Base-by-base conservation (phyloP, 495 filamentous ascomycete genomes). In the Aspergillus baeticus region DNA sequence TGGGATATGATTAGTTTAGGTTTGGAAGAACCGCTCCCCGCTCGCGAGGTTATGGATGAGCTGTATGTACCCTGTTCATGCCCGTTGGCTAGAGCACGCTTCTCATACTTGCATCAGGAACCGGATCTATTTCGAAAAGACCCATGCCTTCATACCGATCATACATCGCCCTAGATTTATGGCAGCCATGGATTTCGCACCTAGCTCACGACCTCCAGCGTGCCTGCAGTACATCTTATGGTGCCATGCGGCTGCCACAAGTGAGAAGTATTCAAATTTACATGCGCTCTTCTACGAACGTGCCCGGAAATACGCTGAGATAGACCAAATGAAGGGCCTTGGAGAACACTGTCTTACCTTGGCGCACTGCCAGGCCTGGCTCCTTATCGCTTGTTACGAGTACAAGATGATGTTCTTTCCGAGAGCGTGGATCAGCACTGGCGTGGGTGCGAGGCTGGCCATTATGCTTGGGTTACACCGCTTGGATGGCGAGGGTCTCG, bases 341-440 rank as follows among this genome's bases (percentile, higher is more conserved):
- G 94, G 94, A 35, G 94, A 98, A 69, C 79, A 82, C 44, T 86
- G 91, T 59, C 87, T 98, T 52, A 89, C 86, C 10, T 75, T 96
- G 18, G 87, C 84, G 21, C 85, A 94, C 63, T 85, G 84, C 34
- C 95, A 98, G 69, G 81, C 89, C 2, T 94, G 95, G 82, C 72
- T 85, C 10, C 74, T 99, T 5, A 81, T 96, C 47, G 81, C 84
- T 3, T 82, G 80, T 0, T 97, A 96, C 63, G 94, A 99, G 67
- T 98, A 97, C 68, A 95, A 92, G 71, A 87, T 89, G 81, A 97
- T 99, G 89, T 96, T 90, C 69, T 99, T 99, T 61, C 94, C 94
- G 2, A 78, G 95, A 37, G 95, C 95, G 3, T 99, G 94, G 94
- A 81, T 97, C 71, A 96, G 89, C 53, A 85, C 88, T 10, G 95